These are phyloP conservation scores for Cornus controversa DNA, from an alignment of 148 eudicot species.

Conservation along the genomic window DNA sequence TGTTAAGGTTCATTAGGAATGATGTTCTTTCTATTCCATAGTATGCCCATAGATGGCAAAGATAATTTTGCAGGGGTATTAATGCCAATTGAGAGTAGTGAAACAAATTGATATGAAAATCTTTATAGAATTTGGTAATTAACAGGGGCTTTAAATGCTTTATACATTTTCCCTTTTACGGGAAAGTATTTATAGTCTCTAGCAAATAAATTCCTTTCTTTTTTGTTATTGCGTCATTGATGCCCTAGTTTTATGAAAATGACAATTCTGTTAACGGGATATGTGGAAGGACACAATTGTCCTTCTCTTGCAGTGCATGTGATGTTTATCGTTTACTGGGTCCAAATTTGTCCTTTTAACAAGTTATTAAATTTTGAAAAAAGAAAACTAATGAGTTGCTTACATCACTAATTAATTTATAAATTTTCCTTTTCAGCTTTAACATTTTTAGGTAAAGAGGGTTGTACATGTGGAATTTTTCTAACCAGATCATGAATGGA, in stretches of 20 bases:
- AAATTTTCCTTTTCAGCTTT: too few species aligned
- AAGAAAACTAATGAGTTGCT: too few species aligned
- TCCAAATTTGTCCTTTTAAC: too few species aligned
- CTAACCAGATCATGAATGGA: too few species aligned
- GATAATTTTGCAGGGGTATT: neutral
- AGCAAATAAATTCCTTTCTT: neutral
- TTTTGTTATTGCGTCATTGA: neutral
- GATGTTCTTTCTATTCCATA: neutral
- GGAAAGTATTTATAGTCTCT: constrained; percentile 16
- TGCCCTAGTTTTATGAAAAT: neutral
- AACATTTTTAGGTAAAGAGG: too few species aligned
- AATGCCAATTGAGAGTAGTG: neutral
- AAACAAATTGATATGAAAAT: neutral
- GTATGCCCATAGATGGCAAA: neutral
- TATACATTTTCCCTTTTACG: neutral
- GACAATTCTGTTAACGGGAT: neutral
- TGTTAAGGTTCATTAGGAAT: constrained; percentile 4
- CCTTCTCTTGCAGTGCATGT: neutral
- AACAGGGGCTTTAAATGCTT: constrained; percentile 17
- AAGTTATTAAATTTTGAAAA: too few species aligned
- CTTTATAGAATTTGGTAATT: constrained; percentile 10
- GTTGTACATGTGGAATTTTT: too few species aligned
- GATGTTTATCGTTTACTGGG: too few species aligned
- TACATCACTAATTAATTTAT: too few species aligned
- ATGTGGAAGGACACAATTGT: neutral